Evolutionary conservation across 73 alveolate genomes (phyloP), one percentile per base, ranked within the genome.

Genomic region (Diophrys appendiculata): DNA sequence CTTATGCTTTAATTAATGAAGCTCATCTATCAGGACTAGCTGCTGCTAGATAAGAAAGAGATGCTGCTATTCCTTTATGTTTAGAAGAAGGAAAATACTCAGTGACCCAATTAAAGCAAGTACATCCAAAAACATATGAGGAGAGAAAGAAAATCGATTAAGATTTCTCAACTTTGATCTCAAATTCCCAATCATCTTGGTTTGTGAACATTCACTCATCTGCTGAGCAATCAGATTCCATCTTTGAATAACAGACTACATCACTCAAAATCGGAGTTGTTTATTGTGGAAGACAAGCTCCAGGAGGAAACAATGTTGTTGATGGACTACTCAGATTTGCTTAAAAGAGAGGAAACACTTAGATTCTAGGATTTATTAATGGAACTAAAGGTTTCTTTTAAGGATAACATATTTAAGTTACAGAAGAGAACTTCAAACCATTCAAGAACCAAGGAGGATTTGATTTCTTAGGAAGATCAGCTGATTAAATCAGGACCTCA

Each of bases 361-460:
- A 74, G 25, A 23, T 83, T 24, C 23, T 76, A 33, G 97, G 97
- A 28, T 91, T 91, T 67, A 43, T 88, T 27, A 82, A 83, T 35
- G 97, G 97, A 27, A 85, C 90, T 18, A 43, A 71, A 27, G 97
- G 97, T 1, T 68, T 91, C 32, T 76, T 88, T 72, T 56, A 77
- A n/a, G 65, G 87, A 24, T 29, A 78, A 29, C 76, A 65, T 75
- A 65, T 91, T 32, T 69, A 68, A 26, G 77, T 91, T n/a, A 73
- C 81, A 5, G 91, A 82, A 27, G 85, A 91, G 29, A 79, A 88
- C 75, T 84, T 91, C 70, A 25, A 32, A 34, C 78, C 74, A 14
- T 91, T 69, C 82, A 88, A 80, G 33, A 91, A 91, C 78, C 84
- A 81, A 72, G 97, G 97, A 32, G 97, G 97, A 32, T 78, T 67